Evolutionary conservation across 163 green algal genomes (phyloP).

Genomic region (Volvox carteri): DNA sequence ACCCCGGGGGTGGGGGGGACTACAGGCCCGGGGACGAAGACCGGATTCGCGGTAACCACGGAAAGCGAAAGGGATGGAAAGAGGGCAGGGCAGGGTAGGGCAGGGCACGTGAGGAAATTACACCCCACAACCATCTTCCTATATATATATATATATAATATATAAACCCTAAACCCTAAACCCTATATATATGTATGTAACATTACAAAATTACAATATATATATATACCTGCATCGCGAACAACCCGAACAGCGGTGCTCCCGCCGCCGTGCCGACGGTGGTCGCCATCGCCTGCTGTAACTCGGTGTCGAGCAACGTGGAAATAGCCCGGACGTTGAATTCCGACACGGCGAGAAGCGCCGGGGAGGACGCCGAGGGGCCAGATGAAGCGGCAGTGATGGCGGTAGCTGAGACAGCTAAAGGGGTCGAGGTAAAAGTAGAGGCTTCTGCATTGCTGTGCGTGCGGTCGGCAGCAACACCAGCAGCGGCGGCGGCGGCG

Average conservation of each 20-base stretch:
- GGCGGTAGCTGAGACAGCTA: neutral
- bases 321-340: constrained; percentile 76
- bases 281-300: constrained; percentile 76
- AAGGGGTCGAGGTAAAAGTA: constrained; percentile 1
- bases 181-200: too few relatives aligned
- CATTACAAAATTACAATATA: too few relatives aligned
- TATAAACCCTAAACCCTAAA: too few relatives aligned
- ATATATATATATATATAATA: too few relatives aligned
- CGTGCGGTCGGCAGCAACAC: constrained; percentile 20
- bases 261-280: constrained; percentile 77
- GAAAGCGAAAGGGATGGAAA: too few relatives aligned
- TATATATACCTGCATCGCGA: constrained; percentile 54
- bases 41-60: too few relatives aligned
- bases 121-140: too few relatives aligned
- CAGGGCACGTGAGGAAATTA: too few relatives aligned
- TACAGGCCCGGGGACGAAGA: too few relatives aligned
- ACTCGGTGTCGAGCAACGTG: constrained; percentile 82
- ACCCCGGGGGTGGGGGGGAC: too few relatives aligned
- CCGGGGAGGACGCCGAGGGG: neutral
- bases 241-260: constrained; percentile 37
- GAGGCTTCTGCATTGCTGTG: constrained; percentile 9
- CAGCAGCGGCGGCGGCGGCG: neutral
- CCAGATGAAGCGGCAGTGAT: too few relatives aligned
- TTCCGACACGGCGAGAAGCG: constrained; percentile 57
- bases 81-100: too few relatives aligned